Evolutionary conservation across 1,284 basidiomycete species (phyloP).

Genomic region (Phellinidium pouzarii): DNA sequence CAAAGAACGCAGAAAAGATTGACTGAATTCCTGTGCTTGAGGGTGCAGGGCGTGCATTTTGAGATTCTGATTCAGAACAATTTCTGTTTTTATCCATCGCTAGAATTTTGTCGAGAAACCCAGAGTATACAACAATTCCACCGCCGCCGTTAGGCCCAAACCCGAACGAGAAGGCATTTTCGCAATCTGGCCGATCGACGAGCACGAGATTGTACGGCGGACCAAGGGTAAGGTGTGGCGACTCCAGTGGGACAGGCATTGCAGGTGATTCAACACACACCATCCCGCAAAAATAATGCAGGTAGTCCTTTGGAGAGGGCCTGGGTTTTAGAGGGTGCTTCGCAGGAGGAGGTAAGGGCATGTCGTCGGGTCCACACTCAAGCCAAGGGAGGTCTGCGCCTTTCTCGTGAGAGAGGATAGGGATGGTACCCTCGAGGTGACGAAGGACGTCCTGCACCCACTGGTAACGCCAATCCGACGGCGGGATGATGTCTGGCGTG

Average conservation of each 20-base stretch:
- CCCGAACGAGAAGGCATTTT: slow-evolving; percentile 87
- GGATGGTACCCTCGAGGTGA: slow-evolving; percentile 63
- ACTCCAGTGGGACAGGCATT: not conserved
- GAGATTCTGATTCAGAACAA: slow-evolving; percentile 17
- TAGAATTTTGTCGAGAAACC: slow-evolving; percentile 78
- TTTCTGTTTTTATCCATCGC: slow-evolving; percentile 28
- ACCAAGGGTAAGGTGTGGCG: slow-evolving; percentile 58
- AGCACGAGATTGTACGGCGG: slow-evolving; percentile 83
- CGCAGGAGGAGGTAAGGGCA: slow-evolving; percentile 67
- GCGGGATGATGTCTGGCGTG: slow-evolving; percentile 53
- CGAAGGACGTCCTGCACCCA: slow-evolving; percentile 79
- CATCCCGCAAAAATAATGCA: slow-evolving; percentile 44
- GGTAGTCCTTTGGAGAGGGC: slow-evolving; percentile 59
- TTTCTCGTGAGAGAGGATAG: slow-evolving; percentile 52
- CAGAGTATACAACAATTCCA: slow-evolving; percentile 85
- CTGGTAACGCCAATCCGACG: slow-evolving; percentile 75
- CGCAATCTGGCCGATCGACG: slow-evolving; percentile 71
- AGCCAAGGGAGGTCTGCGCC: slow-evolving; percentile 51
- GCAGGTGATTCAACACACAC: not conserved
- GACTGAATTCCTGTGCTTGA: slow-evolving; percentile 29
- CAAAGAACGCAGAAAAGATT: slow-evolving; percentile 45
- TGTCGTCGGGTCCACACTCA: slow-evolving; percentile 39
- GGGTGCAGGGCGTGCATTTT: slow-evolving; percentile 22
- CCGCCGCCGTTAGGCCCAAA: slow-evolving; percentile 86
- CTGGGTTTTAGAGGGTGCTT: slow-evolving; percentile 64